A percentile compares a stretch with the other conserved stretches of the same genome.
These are phyloP conservation scores for Cornus suecica DNA, from an alignment of 148 eudicot species.

Conservation along the genomic window DNA sequence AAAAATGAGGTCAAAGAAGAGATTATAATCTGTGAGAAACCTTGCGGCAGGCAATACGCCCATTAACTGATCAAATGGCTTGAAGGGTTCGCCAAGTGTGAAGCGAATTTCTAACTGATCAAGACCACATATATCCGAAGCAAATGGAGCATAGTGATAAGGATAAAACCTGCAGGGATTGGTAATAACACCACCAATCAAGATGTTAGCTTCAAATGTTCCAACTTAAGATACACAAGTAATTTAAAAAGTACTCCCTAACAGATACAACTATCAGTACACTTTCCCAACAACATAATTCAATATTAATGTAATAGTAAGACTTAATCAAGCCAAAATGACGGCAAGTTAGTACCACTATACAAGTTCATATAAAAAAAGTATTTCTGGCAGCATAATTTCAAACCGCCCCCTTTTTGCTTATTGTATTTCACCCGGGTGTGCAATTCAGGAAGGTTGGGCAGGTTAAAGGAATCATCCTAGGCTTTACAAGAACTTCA, in stretches of 20 bases:
- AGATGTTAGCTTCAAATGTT: neutral
- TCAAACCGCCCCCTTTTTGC: neutral
- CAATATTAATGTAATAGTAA: neutral
- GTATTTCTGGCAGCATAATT: neutral
- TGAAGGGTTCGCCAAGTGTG: constrained; percentile 33
- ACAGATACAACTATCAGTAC: neutral
- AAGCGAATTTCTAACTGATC: constrained; percentile 20
- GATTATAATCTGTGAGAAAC: constrained; percentile 3
- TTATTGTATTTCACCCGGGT: neutral
- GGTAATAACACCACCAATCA: neutral
- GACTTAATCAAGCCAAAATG: neutral
- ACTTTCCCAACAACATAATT: neutral
- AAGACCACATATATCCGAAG: constrained; percentile 30
- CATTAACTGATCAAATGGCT: constrained; percentile 43
- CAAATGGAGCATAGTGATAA: constrained; percentile 40
- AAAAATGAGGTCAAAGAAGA: neutral
- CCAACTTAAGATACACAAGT: neutral
- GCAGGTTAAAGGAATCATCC: too few relatives aligned
- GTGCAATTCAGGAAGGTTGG: too few relatives aligned
- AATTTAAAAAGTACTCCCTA: neutral
- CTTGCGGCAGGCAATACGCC: constrained; percentile 48
- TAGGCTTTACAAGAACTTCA: too few relatives aligned
- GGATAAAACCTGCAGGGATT: constrained; percentile 31
- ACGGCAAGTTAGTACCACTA: neutral
- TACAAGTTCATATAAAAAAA: too few relatives aligned